Conservation (phyloP, 495 filamentous ascomycete genomes). For the Cryomyces antarcticus region DNA sequence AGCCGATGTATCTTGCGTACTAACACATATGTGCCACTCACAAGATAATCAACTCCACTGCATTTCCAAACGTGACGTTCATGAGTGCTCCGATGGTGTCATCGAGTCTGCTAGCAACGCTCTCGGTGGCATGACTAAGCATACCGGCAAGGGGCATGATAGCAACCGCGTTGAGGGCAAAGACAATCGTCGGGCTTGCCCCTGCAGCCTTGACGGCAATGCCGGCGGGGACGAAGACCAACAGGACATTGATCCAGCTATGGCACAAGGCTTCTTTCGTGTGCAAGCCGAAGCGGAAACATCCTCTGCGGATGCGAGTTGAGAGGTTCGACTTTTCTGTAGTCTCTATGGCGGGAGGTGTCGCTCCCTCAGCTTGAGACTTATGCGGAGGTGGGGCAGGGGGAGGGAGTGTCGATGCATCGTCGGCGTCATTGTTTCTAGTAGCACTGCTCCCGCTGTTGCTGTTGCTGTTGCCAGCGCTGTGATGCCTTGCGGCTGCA, state of each 20-base stretch:
- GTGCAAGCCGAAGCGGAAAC: slow-evolving; percentile 27
- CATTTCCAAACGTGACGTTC: slow-evolving; percentile 80
- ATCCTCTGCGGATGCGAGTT: slow-evolving; percentile 14
- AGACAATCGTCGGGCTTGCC: slow-evolving; percentile 30
- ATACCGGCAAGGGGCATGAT: slow-evolving; percentile 71
- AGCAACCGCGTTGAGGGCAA: slow-evolving; percentile 65
- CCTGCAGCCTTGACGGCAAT: slow-evolving; percentile 36
- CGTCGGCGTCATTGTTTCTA: slow-evolving; percentile 15
- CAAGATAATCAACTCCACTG: slow-evolving; percentile 80
- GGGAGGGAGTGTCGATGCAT: slow-evolving; percentile 17
- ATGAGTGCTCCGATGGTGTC: slow-evolving; percentile 65
- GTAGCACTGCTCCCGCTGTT: slow-evolving; percentile 10
- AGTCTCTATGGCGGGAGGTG: slow-evolving; percentile 24
- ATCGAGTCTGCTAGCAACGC: slow-evolving; percentile 53
- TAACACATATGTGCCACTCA: slow-evolving; percentile 12
- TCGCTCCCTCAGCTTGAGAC: slow-evolving; percentile 27
- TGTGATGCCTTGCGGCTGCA: background rate
- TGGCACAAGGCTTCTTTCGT: slow-evolving; percentile 34
- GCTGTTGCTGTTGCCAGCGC: background rate
- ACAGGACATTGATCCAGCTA: slow-evolving; percentile 60
- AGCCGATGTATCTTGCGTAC: background rate
- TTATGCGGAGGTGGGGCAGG: slow-evolving; percentile 31
- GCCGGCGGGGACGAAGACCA: slow-evolving; percentile 64
- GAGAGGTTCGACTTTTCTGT: slow-evolving; percentile 16
- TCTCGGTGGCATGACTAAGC: slow-evolving; percentile 64